Conservation (phyloP, 257 asterid species). For the Asclepias syriaca region DNA sequence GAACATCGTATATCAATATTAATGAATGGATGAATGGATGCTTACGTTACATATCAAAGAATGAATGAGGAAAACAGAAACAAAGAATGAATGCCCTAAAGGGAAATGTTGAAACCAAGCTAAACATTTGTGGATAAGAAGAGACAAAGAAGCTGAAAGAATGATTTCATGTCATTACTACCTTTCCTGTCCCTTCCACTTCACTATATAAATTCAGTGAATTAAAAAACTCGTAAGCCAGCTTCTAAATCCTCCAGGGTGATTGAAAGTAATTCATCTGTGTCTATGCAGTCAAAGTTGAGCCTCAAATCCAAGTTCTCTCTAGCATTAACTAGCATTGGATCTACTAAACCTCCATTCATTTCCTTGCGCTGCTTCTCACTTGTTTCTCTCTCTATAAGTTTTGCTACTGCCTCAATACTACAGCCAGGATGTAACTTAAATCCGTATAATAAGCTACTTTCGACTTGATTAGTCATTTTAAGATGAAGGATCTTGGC, state of each 20-base stretch:
- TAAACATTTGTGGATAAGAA: too few relatives aligned
- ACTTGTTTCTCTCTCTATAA: conserved; percentile 50
- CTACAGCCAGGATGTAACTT: conserved; percentile 65
- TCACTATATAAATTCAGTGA: conserved; percentile 25
- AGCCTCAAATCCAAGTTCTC: conserved; percentile 79
- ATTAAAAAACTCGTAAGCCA: conserved; percentile 54
- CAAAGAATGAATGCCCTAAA: neutral
- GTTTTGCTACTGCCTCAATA: conserved; percentile 48
- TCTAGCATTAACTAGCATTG: conserved; percentile 72
- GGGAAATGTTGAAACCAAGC: neutral
- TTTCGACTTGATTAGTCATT: conserved; percentile 48
- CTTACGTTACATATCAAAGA: neutral
- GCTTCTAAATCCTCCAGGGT: conserved; percentile 66
- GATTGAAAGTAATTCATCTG: conserved; percentile 61
- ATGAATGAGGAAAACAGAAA: conserved; percentile 5
- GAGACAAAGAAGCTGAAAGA: neutral
- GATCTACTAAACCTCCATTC: conserved; percentile 87
- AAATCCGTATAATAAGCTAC: conserved; percentile 61
- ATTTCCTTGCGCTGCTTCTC: conserved; percentile 78
- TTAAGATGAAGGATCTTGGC: conserved; percentile 71
- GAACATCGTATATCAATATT: neutral
- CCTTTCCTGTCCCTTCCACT: neutral
- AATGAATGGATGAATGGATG: too few relatives aligned
- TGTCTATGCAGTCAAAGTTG: conserved; percentile 58
- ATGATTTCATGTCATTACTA: neutral